A percentile compares a stretch with the other conserved stretches of the same genome.
Conservation (phyloP, 2,329 filamentous ascomycete species). For the Colletotrichum destructivum region DNA sequence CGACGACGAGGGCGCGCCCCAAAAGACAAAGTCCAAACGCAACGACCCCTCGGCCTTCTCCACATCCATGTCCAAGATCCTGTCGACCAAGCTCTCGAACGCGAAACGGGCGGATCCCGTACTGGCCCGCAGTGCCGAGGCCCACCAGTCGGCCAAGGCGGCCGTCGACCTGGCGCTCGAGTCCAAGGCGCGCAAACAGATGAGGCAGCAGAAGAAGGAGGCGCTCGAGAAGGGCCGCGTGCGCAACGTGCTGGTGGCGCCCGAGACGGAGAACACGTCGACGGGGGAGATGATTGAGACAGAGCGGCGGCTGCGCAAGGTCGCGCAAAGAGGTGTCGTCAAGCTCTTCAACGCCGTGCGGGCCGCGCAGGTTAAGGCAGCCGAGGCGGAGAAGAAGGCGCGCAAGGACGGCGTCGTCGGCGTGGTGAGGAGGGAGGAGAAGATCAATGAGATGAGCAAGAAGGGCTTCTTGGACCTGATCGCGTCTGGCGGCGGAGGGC, state of each 20-base stretch:
- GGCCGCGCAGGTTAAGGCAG: constrained; percentile 90
- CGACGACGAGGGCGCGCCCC: constrained; percentile 53
- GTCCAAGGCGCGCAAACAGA: constrained; percentile 81
- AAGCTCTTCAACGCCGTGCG: constrained; percentile 97
- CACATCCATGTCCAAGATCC: constrained; percentile 92
- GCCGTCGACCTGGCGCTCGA: constrained; percentile 85
- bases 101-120: constrained; percentile 90
- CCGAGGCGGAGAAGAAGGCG: constrained; percentile 80
- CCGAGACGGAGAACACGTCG: constrained; percentile 60
- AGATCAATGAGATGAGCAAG: constrained; percentile 95
- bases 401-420: constrained; percentile 84
- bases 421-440: constrained; percentile 85
- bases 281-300: constrained; percentile 74
- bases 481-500: constrained; percentile 71
- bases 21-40: constrained; percentile 78
- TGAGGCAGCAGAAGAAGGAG: constrained; percentile 84
- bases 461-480: constrained; percentile 97
- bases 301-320: constrained; percentile 87
- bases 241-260: constrained; percentile 82
- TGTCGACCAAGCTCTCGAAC: constrained; percentile 88
- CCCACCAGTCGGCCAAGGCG: constrained; percentile 79
- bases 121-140: constrained; percentile 85
- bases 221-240: constrained; percentile 90
- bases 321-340: constrained; percentile 92
- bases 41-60: constrained; percentile 95